These are phyloP conservation scores for Amanita jacksonii DNA, from an alignment of 768 basidiomycete species.

Conservation along the genomic window DNA sequence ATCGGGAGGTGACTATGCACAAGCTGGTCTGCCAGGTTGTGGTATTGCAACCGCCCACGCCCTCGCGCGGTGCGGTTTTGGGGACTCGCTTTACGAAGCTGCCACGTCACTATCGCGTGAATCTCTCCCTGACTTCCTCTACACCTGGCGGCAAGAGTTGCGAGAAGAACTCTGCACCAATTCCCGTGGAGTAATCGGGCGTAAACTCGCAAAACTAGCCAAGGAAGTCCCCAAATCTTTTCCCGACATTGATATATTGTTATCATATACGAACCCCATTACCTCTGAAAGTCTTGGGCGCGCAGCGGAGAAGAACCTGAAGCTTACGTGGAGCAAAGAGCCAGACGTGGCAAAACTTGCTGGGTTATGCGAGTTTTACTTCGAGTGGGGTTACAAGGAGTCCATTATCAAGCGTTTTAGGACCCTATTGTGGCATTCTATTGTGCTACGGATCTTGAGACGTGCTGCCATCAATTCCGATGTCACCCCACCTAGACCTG, in stretches of 20 bases:
- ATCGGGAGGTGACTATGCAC: slow-evolving; percentile 87
- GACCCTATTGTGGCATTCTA: slow-evolving; percentile 72
- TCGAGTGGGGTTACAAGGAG: slow-evolving; percentile 87
- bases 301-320: slow-evolving; percentile 22
- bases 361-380: slow-evolving; percentile 73
- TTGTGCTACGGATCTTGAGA: slow-evolving; percentile 63
- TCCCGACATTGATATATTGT: slow-evolving; percentile 63
- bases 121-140: slow-evolving; percentile 43
- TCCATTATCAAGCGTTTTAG: slow-evolving; percentile 78
- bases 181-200: slow-evolving; percentile 48
- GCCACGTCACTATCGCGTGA: slow-evolving; percentile 35
- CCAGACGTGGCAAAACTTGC: slow-evolving; percentile 68
- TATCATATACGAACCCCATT: slow-evolving; percentile 71
- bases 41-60: slow-evolving; percentile 66
- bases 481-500: slow-evolving; percentile 1
- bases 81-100: slow-evolving; percentile 58
- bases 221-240: slow-evolving; percentile 56
- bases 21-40: slow-evolving; percentile 56
- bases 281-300: slow-evolving; percentile 55
- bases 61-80: slow-evolving; percentile 75
- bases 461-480: slow-evolving; percentile 48
- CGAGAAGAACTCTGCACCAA: slow-evolving; percentile 61
- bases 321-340: slow-evolving; percentile 42
- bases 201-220: slow-evolving; percentile 57
- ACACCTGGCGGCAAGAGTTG: slow-evolving; percentile 53